Base-by-base conservation (phyloP, 2,329 filamentous ascomycete species). In the Ophiosphaerella herpotricha region DNA sequence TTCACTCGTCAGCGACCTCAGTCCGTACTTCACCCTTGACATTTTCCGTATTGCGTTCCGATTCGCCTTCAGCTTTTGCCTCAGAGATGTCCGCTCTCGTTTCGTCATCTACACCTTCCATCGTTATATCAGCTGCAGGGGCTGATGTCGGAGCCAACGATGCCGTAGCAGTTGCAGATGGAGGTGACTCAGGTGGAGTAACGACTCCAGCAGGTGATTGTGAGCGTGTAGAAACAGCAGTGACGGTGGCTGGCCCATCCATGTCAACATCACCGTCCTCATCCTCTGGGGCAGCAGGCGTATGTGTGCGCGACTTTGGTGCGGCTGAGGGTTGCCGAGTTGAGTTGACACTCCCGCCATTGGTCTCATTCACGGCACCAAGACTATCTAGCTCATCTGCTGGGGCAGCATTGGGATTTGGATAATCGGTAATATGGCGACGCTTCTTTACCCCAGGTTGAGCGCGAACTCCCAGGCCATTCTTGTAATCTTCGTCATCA, bases 401-500 rank as follows among this genome's bases (percentile, higher is more conserved):
- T 2, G 61, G 54, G 3, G 57, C 66, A 14, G 71, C 70, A 43
- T 85, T 76, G 1, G 83, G 75, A 54, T 86, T 85, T 44, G 79
- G 77, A 64, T 81, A 82, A 58, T 86, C 85, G 72, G 82, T 82
- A 48, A 87, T 85, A 51, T 86, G 83, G 41, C 82, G 76, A 54
- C 80, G 72, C 57, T 78, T 78, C 43, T 74, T 67, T 14, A 63
- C 66, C 33, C 76, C 75, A 1, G 78, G 77, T 59, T 85, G 82
- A 39, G 74, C 73, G 43, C 83, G 86, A 35, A 91, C 82, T 13
- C 91, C 93, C 59, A 94, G 90, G 33, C 82, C 81, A 36, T 79
- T 79, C 36, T 83, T 83, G 73, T 91, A 84, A 9, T 96, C 91
- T 63, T 97, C 93, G 52, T 96, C 91, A 57, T 90, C 95, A 37